Base-by-base conservation (phyloP, 192 early-diverging fungal genomes). In the Rhizophagus clarus region DNA sequence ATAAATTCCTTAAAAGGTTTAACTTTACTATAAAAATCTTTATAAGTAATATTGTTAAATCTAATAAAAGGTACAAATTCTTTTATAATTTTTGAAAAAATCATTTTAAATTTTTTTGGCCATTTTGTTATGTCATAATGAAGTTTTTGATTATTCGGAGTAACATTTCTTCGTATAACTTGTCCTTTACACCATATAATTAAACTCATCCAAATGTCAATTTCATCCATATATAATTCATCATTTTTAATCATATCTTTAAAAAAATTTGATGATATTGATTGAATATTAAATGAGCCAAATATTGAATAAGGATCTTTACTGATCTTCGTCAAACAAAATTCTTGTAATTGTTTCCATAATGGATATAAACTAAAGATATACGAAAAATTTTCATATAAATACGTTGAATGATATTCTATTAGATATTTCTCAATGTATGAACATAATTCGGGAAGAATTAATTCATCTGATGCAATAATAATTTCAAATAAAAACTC, bases 61-160 rank as follows among this genome's bases (percentile, higher is more conserved):
- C 66, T 68, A 68, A 68, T 34, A 68, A 32, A 34, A 32, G 66
- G 66, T 32, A 29, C 20, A 68, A 28, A 32, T 68, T 68, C 34
- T 28, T 34, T 34, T 12, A 68, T 26, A 15, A 28, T 32, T 68
- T 68, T 68, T 7, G 66, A 14, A 28, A 68, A 26, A 15, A 29
- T 26, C 26, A 2, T 20, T 20, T 56, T 56, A 20, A 5, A 20
- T 20, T 56, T 56, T 20, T 20, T 56, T 56, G 49, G 17, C 49
- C 49, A 56, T 56, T 14, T 56, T 20, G 14, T 56, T 56, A 56
- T 22, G 6, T 56, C 49, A 56, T 20, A 56, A 20, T 56, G 49
- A 15, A 15, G 1, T 49, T 49, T 49, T 49, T 49, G 47, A 56
- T 20, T 5, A 22, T 56, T 56, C 6, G 17, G 15, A 56, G 5